Evolutionary conservation across 2,329 filamentous ascomycete species (phyloP).

Genomic region (Claviceps purpurea): DNA sequence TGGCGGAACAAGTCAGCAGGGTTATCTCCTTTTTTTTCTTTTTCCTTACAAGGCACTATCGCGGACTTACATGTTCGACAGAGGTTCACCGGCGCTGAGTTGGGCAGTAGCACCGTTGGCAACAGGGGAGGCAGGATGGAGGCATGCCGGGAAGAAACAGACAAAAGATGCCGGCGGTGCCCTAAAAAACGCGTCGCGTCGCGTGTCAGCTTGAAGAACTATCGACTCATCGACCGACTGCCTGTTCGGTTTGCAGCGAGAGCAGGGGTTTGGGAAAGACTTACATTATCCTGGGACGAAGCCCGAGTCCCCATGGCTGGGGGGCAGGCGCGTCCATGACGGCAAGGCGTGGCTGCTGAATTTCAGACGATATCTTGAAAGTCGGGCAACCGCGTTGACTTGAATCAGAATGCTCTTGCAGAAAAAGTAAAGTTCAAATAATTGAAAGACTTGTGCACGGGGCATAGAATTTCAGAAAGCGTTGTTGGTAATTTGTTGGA

Average conservation of each 20-base stretch:
- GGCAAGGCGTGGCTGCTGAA: conserved; percentile 4
- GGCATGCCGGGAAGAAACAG: conserved; percentile 13
- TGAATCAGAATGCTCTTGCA: background rate
- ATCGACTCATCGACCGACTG: background rate
- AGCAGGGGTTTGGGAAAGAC: background rate
- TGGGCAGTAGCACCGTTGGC: background rate
- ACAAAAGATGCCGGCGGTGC: conserved; percentile 14
- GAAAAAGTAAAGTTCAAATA: background rate
- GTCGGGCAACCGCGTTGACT: conserved; percentile 5
- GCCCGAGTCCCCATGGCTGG: conserved; percentile 9
- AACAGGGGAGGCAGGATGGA: conserved; percentile 1
- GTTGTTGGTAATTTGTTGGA: conserved; percentile 1
- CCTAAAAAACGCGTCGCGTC: conserved; percentile 4
- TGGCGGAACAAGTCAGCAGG: background rate
- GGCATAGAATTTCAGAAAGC: conserved; percentile 4
- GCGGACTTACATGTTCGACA: conserved; percentile 1
- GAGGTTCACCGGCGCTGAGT: background rate
- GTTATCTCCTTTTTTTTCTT: background rate
- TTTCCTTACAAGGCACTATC: background rate
- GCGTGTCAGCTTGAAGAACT: conserved; percentile 9
- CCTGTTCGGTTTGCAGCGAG: background rate
- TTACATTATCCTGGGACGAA: conserved; percentile 7
- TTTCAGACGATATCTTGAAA: conserved; percentile 3
- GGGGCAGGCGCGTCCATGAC: conserved; percentile 9
- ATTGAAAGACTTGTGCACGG: background rate